Evolutionary conservation across 1,139 yeast genomes (phyloP), one percentile per base, ranked within the genome.

Genomic region (Yamadazyma jaroonii): DNA sequence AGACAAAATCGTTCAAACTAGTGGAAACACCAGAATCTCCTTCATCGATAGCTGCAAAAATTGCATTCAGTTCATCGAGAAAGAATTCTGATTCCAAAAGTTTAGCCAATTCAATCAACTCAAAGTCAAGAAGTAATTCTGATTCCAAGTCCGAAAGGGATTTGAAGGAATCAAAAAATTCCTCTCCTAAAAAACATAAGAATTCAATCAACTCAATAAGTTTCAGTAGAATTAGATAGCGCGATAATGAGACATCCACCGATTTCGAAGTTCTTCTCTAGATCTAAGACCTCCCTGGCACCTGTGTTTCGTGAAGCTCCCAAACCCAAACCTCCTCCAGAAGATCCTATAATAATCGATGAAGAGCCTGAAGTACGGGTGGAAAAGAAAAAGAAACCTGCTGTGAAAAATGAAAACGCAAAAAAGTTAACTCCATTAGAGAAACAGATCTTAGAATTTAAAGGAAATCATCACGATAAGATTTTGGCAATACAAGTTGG

Each of bases 401-500:
- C 10, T 3, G 17, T 25, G 5, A 25, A 17, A 27, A 13, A 29
- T 24, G 20, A 15, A 31, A n/a, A 14, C 14, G 25, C 22, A 17
- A 14, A 20, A 31, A 25, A 52, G 34, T 46, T 68, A 24, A 90
- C 96, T 0, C 96, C 97, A 0, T 62, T 89, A 34, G 97, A 89
- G 48, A 74, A 74, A 42, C 97, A 90, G 55, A 80, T 81, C 41
- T 62, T 80, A 17, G 81, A 78, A 4, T 62, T 92, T 36, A 88
- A 88, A 50, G 51, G 59, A 4, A 56, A 61, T 2, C 66, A 90
- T 53, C 56, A 59, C 34, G 95, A 87, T 45, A 84, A 86, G 33
- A 50, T 92, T 1, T 64, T 92, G 6, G 80, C 92, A 0, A 72
- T 92, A 17, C 94, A 92, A 54, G 94, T 86, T 7, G 98, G 98